Conservation (phyloP, 495 filamentous ascomycete species). For the Aspergillus coremiiformis region DNA sequence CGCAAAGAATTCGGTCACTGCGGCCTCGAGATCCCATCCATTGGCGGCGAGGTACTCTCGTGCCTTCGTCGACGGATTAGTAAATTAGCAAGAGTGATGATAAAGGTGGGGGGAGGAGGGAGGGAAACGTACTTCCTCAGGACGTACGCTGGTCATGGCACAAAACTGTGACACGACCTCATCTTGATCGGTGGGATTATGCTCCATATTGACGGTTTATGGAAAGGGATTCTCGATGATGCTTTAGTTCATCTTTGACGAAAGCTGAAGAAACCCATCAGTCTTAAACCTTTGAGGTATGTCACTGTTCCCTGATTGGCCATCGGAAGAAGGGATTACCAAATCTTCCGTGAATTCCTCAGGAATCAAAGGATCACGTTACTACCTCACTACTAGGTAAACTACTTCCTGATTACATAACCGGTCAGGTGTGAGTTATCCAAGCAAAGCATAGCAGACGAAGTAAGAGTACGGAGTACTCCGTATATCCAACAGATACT, state of each 20-base stretch:
- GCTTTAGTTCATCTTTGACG: constrained; percentile 1
- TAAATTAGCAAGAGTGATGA: background rate
- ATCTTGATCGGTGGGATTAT: constrained; percentile 54
- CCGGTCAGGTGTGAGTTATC: background rate
- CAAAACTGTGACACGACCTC: constrained; percentile 66
- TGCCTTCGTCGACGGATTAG: constrained; percentile 48
- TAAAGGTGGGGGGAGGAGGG: too few species aligned
- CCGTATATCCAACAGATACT: too few species aligned
- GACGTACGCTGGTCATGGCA: constrained; percentile 56
- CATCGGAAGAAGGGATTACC: constrained; percentile 28
- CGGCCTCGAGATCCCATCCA: constrained; percentile 62
- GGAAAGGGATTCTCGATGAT: background rate
- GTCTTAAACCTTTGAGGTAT: constrained; percentile 25
- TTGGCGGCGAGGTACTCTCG: constrained; percentile 59
- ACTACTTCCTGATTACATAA: background rate
- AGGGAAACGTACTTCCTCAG: constrained; percentile 51
- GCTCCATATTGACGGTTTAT: constrained; percentile 39
- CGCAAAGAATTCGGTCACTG: constrained; percentile 62
- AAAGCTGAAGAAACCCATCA: constrained; percentile 16
- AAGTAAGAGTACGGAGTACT: too few species aligned
- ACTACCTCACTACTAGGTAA: too few species aligned
- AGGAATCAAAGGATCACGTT: too few species aligned
- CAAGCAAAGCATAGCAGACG: background rate
- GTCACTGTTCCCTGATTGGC: constrained; percentile 44
- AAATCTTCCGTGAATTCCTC: constrained; percentile 25